Conservation (phyloP, 2,329 filamentous ascomycete genomes). For the Xylaria arbuscula region DNA sequence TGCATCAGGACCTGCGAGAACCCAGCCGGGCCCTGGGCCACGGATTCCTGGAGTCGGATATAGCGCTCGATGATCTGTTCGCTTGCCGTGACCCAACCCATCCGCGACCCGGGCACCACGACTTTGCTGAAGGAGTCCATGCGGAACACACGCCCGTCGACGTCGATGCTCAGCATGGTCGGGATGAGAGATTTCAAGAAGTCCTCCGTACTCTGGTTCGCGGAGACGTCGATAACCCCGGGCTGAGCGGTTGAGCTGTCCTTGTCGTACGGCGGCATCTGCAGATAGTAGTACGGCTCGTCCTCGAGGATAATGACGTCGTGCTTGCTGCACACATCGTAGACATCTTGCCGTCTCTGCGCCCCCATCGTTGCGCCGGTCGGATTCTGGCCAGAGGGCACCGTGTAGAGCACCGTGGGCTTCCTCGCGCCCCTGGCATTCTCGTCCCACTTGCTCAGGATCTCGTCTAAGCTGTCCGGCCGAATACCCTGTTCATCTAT, state of each 20-base stretch:
- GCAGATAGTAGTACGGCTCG: conserved; percentile 94
- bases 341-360: conserved; percentile 76
- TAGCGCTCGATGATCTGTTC: conserved; percentile 87
- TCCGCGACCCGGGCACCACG: conserved; percentile 80
- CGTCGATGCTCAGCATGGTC: conserved; percentile 81
- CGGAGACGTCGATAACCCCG: conserved; percentile 21
- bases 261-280: conserved; percentile 78
- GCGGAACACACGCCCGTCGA: conserved; percentile 87
- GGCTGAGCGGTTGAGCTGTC: conserved; percentile 28
- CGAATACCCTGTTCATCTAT: conserved; percentile 67
- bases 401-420: conserved; percentile 68
- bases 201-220: conserved; percentile 63
- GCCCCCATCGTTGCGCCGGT: conserved; percentile 83
- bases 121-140: conserved; percentile 96
- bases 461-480: conserved; percentile 62
- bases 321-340: conserved; percentile 82
- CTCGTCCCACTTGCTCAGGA: conserved; percentile 64
- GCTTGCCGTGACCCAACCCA: conserved; percentile 90
- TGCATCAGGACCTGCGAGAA: conserved; percentile 85
- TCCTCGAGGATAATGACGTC: conserved; percentile 90
- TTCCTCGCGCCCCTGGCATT: conserved; percentile 57
- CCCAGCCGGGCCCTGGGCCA: conserved; percentile 86
- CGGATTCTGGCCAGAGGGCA: conserved; percentile 86
- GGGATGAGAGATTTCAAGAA: conserved; percentile 81
- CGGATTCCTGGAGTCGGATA: conserved; percentile 82